Evolutionary conservation across 305 asterid genomes (phyloP).

Genomic region (Fraxinus xanthoxyloides): DNA sequence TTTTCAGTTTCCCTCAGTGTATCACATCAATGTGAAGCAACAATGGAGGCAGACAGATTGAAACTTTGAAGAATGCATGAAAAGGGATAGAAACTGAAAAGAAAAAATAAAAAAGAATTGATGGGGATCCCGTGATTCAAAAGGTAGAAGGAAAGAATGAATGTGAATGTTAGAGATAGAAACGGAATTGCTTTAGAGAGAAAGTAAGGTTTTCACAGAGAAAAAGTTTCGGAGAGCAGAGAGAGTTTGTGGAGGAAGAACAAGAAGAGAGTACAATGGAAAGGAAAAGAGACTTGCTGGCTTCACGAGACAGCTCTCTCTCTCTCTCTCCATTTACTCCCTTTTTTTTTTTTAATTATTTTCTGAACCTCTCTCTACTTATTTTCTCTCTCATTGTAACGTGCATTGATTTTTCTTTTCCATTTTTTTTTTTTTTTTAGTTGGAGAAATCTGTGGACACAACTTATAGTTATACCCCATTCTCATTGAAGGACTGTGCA

Average conservation of each 20-base stretch:
- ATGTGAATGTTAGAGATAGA: slow-evolving; percentile 23
- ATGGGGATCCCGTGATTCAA: slow-evolving; percentile 73
- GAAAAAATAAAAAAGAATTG: not conserved
- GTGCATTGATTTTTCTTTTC: not conserved
- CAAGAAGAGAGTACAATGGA: slow-evolving; percentile 26
- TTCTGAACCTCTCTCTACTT: slow-evolving; percentile 1
- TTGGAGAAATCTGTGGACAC: not conserved
- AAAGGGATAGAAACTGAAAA: slow-evolving; percentile 17
- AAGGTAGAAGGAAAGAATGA: slow-evolving; percentile 58
- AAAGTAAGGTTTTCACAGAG: not conserved
- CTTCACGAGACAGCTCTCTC: slow-evolving; percentile 41
- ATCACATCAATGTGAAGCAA: slow-evolving; percentile 28
- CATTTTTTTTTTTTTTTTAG: not conserved
- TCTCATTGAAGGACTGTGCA: not conserved
- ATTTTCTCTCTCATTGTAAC: not conserved
- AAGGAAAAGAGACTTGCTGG: slow-evolving; percentile 17
- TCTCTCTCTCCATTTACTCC: slow-evolving; percentile 27
- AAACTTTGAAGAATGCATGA: slow-evolving; percentile 10
- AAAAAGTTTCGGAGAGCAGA: slow-evolving; percentile 16
- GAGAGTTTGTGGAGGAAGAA: slow-evolving; percentile 21
- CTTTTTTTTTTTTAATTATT: not conserved
- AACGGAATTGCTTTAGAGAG: not conserved
- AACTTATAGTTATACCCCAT: not conserved
- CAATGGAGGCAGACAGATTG: slow-evolving; percentile 13
- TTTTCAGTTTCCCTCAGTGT: not conserved